phyloP scores from a whole-genome alignment of 1,284 basidiomycete species.

The Naganishia cerealis region DNA sequence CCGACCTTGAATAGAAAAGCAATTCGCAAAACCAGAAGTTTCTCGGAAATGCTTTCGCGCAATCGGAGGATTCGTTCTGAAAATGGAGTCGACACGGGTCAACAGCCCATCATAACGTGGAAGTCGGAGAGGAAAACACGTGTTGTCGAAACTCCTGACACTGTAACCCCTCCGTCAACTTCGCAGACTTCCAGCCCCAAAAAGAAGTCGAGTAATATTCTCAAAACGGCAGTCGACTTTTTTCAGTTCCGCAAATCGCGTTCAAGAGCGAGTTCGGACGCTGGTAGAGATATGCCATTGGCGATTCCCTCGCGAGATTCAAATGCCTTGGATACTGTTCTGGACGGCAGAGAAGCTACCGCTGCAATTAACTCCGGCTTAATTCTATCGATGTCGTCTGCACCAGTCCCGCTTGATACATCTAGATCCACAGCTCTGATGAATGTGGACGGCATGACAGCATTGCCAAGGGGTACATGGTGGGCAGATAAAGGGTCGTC shows the following conservation, averaged over 20 bases:
- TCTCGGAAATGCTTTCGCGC: slow-evolving; percentile 20
- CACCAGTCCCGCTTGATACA: not conserved
- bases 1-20: not conserved
- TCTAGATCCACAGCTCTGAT: not conserved
- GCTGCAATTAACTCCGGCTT: not conserved
- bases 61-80: slow-evolving; percentile 6
- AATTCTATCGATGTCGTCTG: not conserved
- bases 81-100: not conserved
- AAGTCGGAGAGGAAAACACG: not conserved
- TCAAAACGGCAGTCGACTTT: slow-evolving; percentile 18
- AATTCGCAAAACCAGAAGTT: slow-evolving; percentile 25
- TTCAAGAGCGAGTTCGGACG: not conserved
- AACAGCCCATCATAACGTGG: slow-evolving; percentile 7
- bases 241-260: slow-evolving; percentile 23
- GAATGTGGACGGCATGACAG: no score
- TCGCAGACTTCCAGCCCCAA: not conserved
- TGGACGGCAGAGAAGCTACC: not conserved
- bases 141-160: not conserved
- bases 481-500: no score
- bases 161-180: not conserved
- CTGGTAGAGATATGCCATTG: not conserved
- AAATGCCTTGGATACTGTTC: not conserved
- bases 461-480: no score
- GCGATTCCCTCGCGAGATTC: not conserved
- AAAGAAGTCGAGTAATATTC: slow-evolving; percentile 7